Base-by-base conservation (phyloP, 805 yeast species). In the Wickerhamiella spandovensis region DNA sequence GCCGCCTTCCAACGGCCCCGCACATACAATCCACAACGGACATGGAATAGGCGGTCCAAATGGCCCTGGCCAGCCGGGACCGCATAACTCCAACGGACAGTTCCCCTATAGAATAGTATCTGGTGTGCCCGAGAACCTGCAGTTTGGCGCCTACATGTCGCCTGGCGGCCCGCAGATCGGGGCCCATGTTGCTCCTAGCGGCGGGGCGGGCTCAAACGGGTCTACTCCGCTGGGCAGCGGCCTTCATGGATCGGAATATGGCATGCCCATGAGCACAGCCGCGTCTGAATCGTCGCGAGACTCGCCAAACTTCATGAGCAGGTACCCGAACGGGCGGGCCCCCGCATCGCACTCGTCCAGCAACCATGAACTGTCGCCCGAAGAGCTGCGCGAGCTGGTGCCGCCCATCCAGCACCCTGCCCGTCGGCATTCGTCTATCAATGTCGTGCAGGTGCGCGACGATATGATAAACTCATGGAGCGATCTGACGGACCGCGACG, bases 401-500 rank as follows among this genome's bases (percentile, higher is more conserved):
- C 22, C 17, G n/a, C n/a, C 46, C 7, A 25, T 13, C n/a, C 20
- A 28, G 18, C 18, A 24, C 8, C 3, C 15, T 6, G 12, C 13
- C 7, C 28, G 48, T 21, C 21, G 22, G 5, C 41, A 48, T 9
- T 23, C 44, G 5, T 37, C 53, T 1, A 35, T 47, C 5, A 44
- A 49, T 41, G 43, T 52, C 17, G 48, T 28, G 23, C 46, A 47
- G 17, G 50, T 57, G 48, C 51, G 63, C 2, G 56, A 58, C 47
- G 56, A 56, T 48, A 54, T 59, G 10, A 48, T 58, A 39, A 23
- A 48, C 15, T 44, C 60, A 2, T 59, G 63, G 63, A 54, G 52
- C 22, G 48, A 49, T n/a, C 51, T 59, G 28, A 52, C 58, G 10
- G 52, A 53, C 9, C 82, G 38, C 79, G 82, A 59, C 72, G 73